A percentile compares a stretch with the other conserved stretches of the same genome.
phyloP scores from a whole-genome alignment of 1,284 basidiomycete species.

The Thelephora terrestris region DNA sequence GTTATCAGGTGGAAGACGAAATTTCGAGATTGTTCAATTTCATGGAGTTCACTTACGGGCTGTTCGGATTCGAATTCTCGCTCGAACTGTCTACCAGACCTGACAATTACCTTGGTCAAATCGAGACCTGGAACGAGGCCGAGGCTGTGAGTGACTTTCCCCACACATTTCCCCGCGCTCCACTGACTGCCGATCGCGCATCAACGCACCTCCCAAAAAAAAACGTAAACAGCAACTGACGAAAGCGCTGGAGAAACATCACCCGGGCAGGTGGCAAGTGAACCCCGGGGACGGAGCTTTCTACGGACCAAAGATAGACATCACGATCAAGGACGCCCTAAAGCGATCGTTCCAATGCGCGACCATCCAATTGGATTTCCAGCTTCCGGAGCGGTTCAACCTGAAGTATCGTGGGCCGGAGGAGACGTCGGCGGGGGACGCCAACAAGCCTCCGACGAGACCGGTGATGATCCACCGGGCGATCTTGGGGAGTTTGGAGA shows the following conservation, averaged over 20 bases:
- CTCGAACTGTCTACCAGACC: conserved; percentile 95
- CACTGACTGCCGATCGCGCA: background rate
- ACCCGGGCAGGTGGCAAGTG: conserved; percentile 87
- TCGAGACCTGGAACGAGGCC: conserved; percentile 86
- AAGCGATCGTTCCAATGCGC: conserved; percentile 95
- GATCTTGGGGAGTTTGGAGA: conserved; percentile 88
- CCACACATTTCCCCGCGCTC: background rate
- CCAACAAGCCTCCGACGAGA: conserved; percentile 43
- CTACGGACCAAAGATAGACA: conserved; percentile 97
- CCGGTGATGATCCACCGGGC: conserved; percentile 99
- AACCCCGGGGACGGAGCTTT: conserved; percentile 97
- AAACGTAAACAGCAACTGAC: conserved; percentile 59
- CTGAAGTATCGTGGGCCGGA: conserved; percentile 82
- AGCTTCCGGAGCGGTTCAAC: conserved; percentile 97
- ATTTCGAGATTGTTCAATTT: conserved; percentile 89
- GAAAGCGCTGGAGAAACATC: conserved; percentile 76
- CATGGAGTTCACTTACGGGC: conserved; percentile 86
- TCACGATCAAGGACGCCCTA: conserved; percentile 91
- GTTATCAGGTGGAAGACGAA: conserved; percentile 73
- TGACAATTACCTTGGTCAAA: conserved; percentile 86
- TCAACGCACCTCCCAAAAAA: conserved; percentile 1
- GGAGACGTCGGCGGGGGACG: conserved; percentile 46
- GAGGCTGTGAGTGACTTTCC: conserved; percentile 48
- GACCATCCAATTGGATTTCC: conserved; percentile 99
- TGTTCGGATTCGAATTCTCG: conserved; percentile 97